Percentiles rank a stretch among this genome's conserved stretches.
Conservation (phyloP, 129 eudicot species). For the Pulicaria dysenterica region DNA sequence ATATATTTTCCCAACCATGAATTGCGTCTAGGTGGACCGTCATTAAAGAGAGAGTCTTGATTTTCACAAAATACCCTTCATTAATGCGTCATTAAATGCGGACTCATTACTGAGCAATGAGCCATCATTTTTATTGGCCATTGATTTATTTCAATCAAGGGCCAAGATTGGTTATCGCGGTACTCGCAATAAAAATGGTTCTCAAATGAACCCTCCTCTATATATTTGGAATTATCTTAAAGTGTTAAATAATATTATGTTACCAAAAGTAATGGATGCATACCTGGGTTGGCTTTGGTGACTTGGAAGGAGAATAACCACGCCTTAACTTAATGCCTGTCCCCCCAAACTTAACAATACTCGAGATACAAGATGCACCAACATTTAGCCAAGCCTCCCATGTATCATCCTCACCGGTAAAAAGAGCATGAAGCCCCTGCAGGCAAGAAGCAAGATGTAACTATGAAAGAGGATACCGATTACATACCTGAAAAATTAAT, state of each 20-base stretch:
- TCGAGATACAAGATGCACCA: constrained; percentile 77
- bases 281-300: constrained; percentile 92
- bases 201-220: too few relatives aligned
- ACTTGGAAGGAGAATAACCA: constrained; percentile 87
- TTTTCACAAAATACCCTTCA: too few relatives aligned
- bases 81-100: too few relatives aligned
- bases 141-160: too few relatives aligned
- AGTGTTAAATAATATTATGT: not conserved
- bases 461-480: not conserved
- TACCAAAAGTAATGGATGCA: not conserved
- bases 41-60: too few relatives aligned
- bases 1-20: too few relatives aligned
- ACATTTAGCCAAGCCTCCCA: constrained; percentile 95
- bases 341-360: constrained; percentile 62
- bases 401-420: constrained; percentile 98
- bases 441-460: constrained; percentile 22
- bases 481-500: not conserved
- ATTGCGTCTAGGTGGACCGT: too few relatives aligned
- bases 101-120: too few relatives aligned
- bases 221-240: not conserved
- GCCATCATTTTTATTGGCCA: too few relatives aligned
- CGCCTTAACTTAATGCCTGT: constrained; percentile 76
- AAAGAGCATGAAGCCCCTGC: constrained; percentile 94
- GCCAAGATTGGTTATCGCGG: too few relatives aligned
- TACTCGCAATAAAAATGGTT: too few relatives aligned